Conservation (phyloP, 768 basidiomycete species). For the Amanita rubescens region DNA sequence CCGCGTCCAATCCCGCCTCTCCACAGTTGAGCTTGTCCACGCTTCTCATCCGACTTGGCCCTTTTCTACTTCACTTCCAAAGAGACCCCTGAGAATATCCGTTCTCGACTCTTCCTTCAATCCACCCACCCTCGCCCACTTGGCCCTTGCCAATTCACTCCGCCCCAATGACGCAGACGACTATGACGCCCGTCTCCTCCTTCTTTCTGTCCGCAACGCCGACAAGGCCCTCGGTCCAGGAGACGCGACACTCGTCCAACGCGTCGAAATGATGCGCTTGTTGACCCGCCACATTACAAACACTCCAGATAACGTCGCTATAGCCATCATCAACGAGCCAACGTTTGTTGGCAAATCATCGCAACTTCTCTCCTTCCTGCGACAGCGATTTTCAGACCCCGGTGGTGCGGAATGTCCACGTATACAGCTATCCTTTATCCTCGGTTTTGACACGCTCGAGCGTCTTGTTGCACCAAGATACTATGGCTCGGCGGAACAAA, state of each 20-base stretch:
- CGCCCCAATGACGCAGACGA: slow-evolving; percentile 21
- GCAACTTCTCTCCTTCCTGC: slow-evolving; percentile 46
- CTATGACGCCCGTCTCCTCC: slow-evolving; percentile 70
- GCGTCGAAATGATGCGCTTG: slow-evolving; percentile 82
- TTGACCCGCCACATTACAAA: slow-evolving; percentile 42
- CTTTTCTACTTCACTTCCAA: slow-evolving; percentile 22
- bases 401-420: slow-evolving; percentile 6
- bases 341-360: slow-evolving; percentile 81
- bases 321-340: slow-evolving; percentile 81
- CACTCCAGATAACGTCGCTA: slow-evolving; percentile 47
- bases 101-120: slow-evolving; percentile 93
- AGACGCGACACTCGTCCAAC: slow-evolving; percentile 71
- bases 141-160: slow-evolving; percentile 56
- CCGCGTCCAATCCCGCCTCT: background rate
- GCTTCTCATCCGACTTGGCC: slow-evolving; percentile 63
- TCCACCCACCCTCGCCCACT: slow-evolving; percentile 82
- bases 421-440: slow-evolving; percentile 56
- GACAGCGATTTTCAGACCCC: slow-evolving; percentile 22
- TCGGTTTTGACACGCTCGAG: slow-evolving; percentile 82
- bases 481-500: slow-evolving; percentile 49
- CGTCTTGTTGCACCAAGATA: slow-evolving; percentile 73
- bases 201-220: slow-evolving; percentile 80
- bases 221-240: slow-evolving; percentile 69
- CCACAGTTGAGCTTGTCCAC: slow-evolving; percentile 43
- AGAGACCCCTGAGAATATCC: slow-evolving; percentile 40